phyloP scores from a whole-genome alignment of 1,284 basidiomycete species.

The Fomitopsis schrenkii region DNA sequence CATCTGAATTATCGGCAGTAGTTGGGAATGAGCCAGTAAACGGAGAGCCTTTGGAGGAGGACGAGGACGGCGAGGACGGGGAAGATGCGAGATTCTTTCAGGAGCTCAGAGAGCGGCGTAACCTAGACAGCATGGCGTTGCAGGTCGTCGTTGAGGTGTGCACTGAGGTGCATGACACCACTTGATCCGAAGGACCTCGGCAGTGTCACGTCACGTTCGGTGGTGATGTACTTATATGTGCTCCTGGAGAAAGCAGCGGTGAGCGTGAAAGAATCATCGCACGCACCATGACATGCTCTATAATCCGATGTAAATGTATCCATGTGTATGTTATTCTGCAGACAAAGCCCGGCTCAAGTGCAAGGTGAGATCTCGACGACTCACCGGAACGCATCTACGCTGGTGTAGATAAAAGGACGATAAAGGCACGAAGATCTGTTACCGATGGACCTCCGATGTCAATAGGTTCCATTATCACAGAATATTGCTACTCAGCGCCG shows the following conservation, averaged over 20 bases:
- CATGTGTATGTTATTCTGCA: too few relatives aligned
- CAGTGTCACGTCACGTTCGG: background rate
- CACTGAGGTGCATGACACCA: background rate
- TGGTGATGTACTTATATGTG: background rate
- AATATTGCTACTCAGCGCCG: slow-evolving; percentile 1
- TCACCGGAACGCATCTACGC: background rate
- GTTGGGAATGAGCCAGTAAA: too few relatives aligned
- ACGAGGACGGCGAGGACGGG: background rate
- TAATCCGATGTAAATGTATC: too few relatives aligned
- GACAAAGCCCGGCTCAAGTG: background rate
- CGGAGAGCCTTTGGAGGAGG: background rate
- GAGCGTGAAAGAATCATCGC: too few relatives aligned
- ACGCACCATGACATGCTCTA: too few relatives aligned
- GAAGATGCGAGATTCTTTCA: background rate
- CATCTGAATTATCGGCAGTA: too few relatives aligned
- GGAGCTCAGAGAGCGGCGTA: background rate
- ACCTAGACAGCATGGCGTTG: background rate
- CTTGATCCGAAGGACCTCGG: background rate
- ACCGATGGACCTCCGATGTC: background rate
- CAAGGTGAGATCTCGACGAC: background rate
- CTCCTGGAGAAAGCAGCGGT: background rate
- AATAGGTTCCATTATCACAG: background rate
- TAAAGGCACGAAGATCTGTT: background rate
- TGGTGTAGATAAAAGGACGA: background rate
- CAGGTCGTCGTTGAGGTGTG: background rate